Base-by-base conservation (phyloP, 257 asterid species). In the Capsicum pubescens region DNA sequence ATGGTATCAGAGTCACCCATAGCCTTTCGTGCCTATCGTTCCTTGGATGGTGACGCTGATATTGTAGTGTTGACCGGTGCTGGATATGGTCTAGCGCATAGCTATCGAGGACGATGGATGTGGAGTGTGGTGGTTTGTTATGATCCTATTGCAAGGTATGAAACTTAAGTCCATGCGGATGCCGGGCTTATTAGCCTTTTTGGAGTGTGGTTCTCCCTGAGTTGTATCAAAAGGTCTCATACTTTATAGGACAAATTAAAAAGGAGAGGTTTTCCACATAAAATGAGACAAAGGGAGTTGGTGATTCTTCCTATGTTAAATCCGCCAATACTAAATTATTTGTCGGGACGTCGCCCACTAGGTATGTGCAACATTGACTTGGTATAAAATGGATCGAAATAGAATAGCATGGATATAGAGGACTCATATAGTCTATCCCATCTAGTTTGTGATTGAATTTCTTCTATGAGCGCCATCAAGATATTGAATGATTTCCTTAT, bases 361-460 rank as follows among this genome's bases (percentile, higher is more conserved):
- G 58, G 58, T 21, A 71, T 71, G 79, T 71, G 79, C 59, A 48
- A 19, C 80, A 19, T 14, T 39, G n/a, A 3, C 12, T 19, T 72
- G 80, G 80, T 7, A 72, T 48, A 58, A 15, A 46, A 48, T 46
- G 42, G 81, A 4, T 21, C 7, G 13, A 52, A 50, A 52, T 74
- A 13, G 19, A 21, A 50, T 54, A 50, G 1, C 39, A 50, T 74
- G 81, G 61, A 74, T 50, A 52, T 17, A 74, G 13, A 14, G 21
- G 46, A 21, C 57, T 74, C 46, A 74, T 7, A 12, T 50, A 52
- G 44, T 21, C 59, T 8, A 21, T 74, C 61, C 7, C 13, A 4
- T 19, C 59, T 26, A 50, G 16, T 74, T 74, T 13, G 61, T 71
- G 21, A 74, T 50, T 74, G 81, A 74, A 14, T 50, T 74, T 74